These are phyloP conservation scores for Waltiozyma solani DNA, from an alignment of 1,139 yeast genomes.

Conservation along the genomic window DNA sequence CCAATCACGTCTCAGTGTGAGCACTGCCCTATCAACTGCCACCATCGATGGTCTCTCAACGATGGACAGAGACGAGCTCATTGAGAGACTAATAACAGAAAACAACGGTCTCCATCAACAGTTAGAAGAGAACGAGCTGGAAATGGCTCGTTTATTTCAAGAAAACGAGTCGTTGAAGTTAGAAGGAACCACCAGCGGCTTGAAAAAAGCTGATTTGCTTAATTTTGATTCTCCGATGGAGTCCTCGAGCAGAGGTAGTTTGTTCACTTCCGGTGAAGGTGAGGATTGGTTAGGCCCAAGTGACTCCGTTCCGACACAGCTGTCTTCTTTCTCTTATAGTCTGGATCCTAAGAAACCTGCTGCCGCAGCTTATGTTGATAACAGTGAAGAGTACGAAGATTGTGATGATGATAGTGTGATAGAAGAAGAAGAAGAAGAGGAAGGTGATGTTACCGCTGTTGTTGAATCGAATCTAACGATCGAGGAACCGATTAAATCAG, in stretches of 20 bases:
- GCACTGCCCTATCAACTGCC: not conserved
- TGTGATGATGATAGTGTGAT: no score
- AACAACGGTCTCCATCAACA: not conserved
- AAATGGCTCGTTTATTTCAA: conserved; percentile 1
- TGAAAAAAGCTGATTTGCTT: not conserved
- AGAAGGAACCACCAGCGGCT: not conserved
- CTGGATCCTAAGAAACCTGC: not conserved
- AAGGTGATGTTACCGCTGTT: no score
- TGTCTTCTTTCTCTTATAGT: not conserved
- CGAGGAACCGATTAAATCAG: no score
- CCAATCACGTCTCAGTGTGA: not conserved
- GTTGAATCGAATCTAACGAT: no score
- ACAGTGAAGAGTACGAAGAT: not conserved
- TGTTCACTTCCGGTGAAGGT: no score
- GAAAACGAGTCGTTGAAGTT: conserved; percentile 6
- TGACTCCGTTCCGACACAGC: not conserved
- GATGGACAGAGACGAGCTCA: not conserved
- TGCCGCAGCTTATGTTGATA: not conserved
- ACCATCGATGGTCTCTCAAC: not conserved
- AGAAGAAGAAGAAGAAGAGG: not conserved
- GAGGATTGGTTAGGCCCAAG: not conserved
- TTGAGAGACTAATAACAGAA: not conserved
- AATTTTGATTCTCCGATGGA: not conserved
- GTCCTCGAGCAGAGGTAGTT: not conserved
- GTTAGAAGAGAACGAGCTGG: conserved; percentile 5